Evolutionary conservation across 306 rosid species (phyloP), one percentile per base, ranked within the genome.

Genomic region (Cucurbita argyrosperma): DNA sequence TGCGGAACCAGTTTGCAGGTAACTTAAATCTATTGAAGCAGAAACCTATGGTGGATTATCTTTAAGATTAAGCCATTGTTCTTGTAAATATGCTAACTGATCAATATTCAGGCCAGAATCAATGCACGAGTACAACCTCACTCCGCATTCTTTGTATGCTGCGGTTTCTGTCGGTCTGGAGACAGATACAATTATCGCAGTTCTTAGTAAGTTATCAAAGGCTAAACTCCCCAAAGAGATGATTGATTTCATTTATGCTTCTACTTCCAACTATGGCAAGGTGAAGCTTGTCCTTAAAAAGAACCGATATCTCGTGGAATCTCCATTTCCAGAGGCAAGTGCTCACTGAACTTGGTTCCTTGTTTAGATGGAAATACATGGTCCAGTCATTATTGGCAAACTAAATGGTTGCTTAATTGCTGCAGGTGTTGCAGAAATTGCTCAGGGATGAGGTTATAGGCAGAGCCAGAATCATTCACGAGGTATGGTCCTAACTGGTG

Each of bases 1-100:
- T 16, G 97, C 96, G 0, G 96, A 94, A 78, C 98, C 96, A 15
- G 97, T 94, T 81, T 94, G 98, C 88, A 87, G 97, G 97, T 94
- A 84, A 63, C 42, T 23, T 7, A 52, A 49, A 62, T 39, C 26
- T 43, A 19, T 21, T 15, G 50, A 19, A 16, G 21, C 40, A 35
- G 54, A 39, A 35, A 51, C 8, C 53, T 1, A 15, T 18, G 21
- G 46, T 60, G 38, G 73, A 49, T 61, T 68, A 8, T 42, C 72
- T 19, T 38, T 53, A 11, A 62, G 70, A 71, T 5, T 26, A 40
- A 72, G 38, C 23, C 35, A 74, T 49, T 51, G 1, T n/a, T 53
- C 1, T 49, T 47, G 10, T 75, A 55, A 14, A 21, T 19, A 52
- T 66, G 10, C 71, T 23, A 70, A 50, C 39, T 63, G 23, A 65